Conservation (phyloP, 2,329 filamentous ascomycete species). For the Westerdykella sp. region DNA sequence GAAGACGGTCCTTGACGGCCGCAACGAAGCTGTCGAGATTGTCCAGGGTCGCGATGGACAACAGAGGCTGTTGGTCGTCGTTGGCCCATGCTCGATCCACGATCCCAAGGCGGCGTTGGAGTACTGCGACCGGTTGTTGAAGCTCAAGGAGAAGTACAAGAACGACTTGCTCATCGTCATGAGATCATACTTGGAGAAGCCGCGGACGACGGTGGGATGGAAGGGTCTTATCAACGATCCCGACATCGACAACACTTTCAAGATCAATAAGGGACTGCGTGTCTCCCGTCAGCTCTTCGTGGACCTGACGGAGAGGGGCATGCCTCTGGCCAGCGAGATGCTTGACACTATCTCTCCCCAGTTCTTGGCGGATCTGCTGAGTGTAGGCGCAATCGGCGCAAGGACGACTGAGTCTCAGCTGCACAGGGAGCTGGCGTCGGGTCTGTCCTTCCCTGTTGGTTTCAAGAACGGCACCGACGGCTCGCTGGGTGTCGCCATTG, state of each 20-base stretch:
- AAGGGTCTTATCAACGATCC: slow-evolving; percentile 98
- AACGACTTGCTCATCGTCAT: slow-evolving; percentile 91
- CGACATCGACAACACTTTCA: slow-evolving; percentile 95
- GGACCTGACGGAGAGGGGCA: slow-evolving; percentile 82
- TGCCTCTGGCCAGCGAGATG: slow-evolving; percentile 97
- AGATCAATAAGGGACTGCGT: slow-evolving; percentile 95
- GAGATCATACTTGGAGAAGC: slow-evolving; percentile 98
- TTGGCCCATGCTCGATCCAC: slow-evolving; percentile 96
- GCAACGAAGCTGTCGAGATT: slow-evolving; percentile 55
- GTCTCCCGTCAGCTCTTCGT: slow-evolving; percentile 86
- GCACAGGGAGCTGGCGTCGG: slow-evolving; percentile 88
- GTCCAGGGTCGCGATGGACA: slow-evolving; percentile 54
- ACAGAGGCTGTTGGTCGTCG: slow-evolving; percentile 65
- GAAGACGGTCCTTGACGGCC: slow-evolving; percentile 53
- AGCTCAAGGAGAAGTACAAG: slow-evolving; percentile 79
- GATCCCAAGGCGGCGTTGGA: slow-evolving; percentile 84
- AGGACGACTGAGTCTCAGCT: slow-evolving; percentile 94
- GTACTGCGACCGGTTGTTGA: slow-evolving; percentile 80
- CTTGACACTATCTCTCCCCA: slow-evolving; percentile 96
- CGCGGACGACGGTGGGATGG: slow-evolving; percentile 95
- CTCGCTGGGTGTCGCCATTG: slow-evolving; percentile 79
- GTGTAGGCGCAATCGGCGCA: slow-evolving; percentile 89
- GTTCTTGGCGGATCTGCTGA: slow-evolving; percentile 88
- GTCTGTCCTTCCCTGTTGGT: slow-evolving; percentile 91
- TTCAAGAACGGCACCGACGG: slow-evolving; percentile 99